Evolutionary conservation across 306 rosid genomes (phyloP).

Genomic region (Citrullus mucosospermus): DNA sequence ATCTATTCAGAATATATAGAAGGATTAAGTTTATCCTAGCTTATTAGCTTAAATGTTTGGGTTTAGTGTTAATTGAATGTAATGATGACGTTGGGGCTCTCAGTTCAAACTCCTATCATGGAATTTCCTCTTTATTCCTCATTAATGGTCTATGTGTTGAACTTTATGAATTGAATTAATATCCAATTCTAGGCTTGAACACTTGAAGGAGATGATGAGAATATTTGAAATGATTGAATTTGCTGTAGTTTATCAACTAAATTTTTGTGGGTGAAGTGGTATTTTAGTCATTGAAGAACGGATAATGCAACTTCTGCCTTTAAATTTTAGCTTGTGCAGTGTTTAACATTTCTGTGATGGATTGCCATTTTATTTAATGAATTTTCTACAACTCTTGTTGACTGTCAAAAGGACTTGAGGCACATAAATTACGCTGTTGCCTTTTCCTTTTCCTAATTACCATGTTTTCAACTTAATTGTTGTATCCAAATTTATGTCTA

Average conservation of each 20-base stretch:
- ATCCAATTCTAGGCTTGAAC: not conserved
- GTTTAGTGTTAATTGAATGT: not conserved
- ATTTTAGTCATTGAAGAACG: not conserved
- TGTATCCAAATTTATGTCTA: not conserved
- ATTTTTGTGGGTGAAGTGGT: not conserved
- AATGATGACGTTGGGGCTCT: not conserved
- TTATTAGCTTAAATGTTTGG: not conserved
- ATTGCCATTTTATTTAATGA: not conserved
- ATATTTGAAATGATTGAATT: not conserved
- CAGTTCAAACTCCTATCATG: not conserved
- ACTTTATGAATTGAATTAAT: not conserved
- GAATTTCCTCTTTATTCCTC: not conserved
- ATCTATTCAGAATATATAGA: not conserved
- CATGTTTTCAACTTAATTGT: not conserved
- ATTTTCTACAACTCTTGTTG: not conserved
- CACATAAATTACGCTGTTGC: not conserved
- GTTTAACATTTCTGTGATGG: not conserved
- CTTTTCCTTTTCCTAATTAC: not conserved
- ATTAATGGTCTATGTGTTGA: not conserved
- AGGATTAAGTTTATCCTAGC: not conserved
- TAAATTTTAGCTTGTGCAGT: not conserved
- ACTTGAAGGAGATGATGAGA: not conserved
- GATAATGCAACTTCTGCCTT: not conserved
- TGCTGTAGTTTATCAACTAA: not conserved
- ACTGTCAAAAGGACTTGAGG: not conserved